These are phyloP conservation scores for Penicillium canariense DNA, from an alignment of 495 filamentous ascomycete species.

Conservation along the genomic window DNA sequence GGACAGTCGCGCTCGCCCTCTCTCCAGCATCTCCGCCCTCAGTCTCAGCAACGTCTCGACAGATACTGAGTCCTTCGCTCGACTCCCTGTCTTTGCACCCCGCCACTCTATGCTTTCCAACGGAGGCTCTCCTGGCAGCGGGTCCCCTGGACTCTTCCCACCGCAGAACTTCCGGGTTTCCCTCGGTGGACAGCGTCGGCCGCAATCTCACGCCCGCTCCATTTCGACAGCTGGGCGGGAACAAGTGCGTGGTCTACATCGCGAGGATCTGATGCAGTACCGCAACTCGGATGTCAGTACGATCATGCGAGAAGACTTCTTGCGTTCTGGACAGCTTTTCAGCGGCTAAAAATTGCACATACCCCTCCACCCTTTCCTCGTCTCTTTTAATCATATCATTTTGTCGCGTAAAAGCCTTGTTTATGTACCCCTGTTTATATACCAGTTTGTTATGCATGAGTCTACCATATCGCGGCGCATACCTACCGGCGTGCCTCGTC, in stretches of 20 bases:
- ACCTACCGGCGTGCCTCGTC: not conserved
- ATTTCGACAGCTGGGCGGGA: constrained; percentile 36
- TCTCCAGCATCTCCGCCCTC: constrained; percentile 31
- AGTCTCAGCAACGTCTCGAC: constrained; percentile 34
- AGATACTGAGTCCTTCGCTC: constrained; percentile 33
- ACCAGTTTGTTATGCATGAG: not conserved
- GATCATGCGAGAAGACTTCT: constrained; percentile 43
- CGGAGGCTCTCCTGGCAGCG: constrained; percentile 12
- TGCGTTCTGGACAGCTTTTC: constrained; percentile 27
- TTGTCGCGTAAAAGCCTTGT: not conserved
- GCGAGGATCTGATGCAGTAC: constrained; percentile 39
- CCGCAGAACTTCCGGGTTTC: constrained; percentile 9
- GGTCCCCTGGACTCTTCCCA: constrained; percentile 15
- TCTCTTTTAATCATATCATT: not conserved
- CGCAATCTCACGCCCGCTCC: constrained; percentile 24
- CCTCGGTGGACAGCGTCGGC: constrained; percentile 17
- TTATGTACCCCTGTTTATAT: not conserved
- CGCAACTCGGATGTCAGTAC: constrained; percentile 43
- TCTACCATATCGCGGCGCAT: not conserved
- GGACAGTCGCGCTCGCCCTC: constrained; percentile 18
- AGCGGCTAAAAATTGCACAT: constrained; percentile 7
- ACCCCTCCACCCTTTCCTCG: not conserved
- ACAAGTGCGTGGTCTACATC: constrained; percentile 37
- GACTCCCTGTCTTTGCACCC: constrained; percentile 41
- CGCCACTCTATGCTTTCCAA: constrained; percentile 24